Evolutionary conservation across 768 basidiomycete species (phyloP), one percentile per base, ranked within the genome.

Genomic region (Dacryopinax primogenitus): DNA sequence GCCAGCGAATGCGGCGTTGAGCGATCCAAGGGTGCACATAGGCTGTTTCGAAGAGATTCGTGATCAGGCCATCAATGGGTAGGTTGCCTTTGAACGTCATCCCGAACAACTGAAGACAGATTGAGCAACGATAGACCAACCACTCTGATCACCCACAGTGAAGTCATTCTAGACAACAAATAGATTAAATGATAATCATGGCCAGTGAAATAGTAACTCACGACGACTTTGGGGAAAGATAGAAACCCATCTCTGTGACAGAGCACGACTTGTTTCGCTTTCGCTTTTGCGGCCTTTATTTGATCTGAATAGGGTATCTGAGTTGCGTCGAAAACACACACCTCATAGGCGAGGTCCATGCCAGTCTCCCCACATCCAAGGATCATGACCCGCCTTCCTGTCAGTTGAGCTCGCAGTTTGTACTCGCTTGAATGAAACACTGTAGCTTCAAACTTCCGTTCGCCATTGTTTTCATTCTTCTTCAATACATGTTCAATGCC

Each of bases 11-110:
- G 71, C 82, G 84, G 26, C 76, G 75, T 1, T 72, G 70, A 0
- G 80, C 78, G n/a, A 86, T 78, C 83, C 84, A 86, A 7, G 81
- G 83, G 72, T 86, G 84, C 58, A 81, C 80, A 67, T 81, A 81
- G 26, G 78, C 76, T 2, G 78, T 80, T 70, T 84, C 84, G 37
- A 77, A 83, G 9, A 83, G 73, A 69, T 84, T 84, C 11, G 84
- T 85, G 70, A 85, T 84, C 18, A 81, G 71, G 4, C 75, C 75
- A 58, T 78, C 77, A 58, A 78, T 77, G 0, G 77, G 74, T 1
- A 78, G 69, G 30, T 75, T 70, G 0, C 76, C 76, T 62, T 77
- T 73, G 67, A 77, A 77, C 11, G 72, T 74, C 4, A 66, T 61
- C 4, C 51, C 51, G 21, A 58, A 58, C 4, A 58, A 18, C 51